Evolutionary conservation across 345 rosid species (phyloP), one percentile per base, ranked within the genome.

Genomic region (Eucalyptus dawsonii): DNA sequence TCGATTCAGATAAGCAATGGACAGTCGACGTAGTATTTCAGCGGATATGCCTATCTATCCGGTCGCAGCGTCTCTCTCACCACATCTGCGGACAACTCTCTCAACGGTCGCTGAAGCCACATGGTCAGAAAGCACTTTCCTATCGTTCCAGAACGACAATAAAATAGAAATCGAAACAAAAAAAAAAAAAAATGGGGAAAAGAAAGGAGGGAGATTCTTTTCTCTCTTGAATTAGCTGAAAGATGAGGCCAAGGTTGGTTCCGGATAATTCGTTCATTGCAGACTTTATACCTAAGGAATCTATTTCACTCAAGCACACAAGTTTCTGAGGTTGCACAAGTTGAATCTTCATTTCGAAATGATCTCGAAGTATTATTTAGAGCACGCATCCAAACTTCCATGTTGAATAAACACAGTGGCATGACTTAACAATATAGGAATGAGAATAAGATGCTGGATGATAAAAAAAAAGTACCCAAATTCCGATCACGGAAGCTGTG

Each of bases 331-430:
- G 45, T 15, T 69, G 24, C 6, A 5, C 44, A 69, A 16, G 44
- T 34, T 9, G 6, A 1, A 65, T 7, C 19, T 8, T 31, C 1
- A 0, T 14, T 31, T 16, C 2, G 2, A 19, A 67, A 31, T 69
- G 24, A 21, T 17, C 2, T 7, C 0, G 1, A 69, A 7, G 1
- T 10, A 69, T 69, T 31, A 34, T 69, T 16, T 10, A 31, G 7
- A 1, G 0, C 1, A 0, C 3, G 0, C 2, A 0, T 16, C 22
- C 5, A 0, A 72, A 4, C 27, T 19, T 72, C 27, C 27, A 0
- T 72, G 45, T 72, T 11, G 3, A 72, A 37, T 21, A 10, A 7
- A 37, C 14, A 6, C 14, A 6, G 11, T 21, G 0, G 3, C 7
- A 37, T 72, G 2, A 6, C 14, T 19, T 6, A 21, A 72, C 4